Evolutionary conservation across 768 basidiomycete species (phyloP).

Genomic region (Termitomyces sp.): DNA sequence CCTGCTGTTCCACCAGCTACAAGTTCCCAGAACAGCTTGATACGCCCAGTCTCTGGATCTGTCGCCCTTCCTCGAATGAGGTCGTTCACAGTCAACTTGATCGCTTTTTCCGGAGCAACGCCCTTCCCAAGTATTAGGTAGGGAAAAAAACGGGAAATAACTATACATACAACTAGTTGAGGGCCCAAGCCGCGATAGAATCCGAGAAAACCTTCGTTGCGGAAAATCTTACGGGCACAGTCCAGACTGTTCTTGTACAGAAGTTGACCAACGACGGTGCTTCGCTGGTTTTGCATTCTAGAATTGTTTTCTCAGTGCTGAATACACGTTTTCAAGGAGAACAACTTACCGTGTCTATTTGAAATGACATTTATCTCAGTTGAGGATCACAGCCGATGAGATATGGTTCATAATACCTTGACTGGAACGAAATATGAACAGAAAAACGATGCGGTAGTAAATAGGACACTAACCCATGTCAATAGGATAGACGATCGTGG

Average conservation of each 20-base stretch:
- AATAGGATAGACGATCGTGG: conserved; percentile 97
- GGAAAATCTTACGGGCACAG: conserved; percentile 89
- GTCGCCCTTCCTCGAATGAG: conserved; percentile 76
- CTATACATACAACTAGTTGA: conserved; percentile 73
- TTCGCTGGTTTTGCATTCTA: conserved; percentile 97
- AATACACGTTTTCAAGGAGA: neutral
- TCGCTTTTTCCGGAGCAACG: conserved; percentile 95
- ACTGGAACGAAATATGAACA: conserved; percentile 36
- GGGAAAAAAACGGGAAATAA: neutral
- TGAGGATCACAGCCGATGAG: neutral
- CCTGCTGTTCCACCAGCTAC: conserved; percentile 91
- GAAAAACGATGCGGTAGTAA: neutral
- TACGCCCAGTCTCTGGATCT: conserved; percentile 95
- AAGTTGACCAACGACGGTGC: conserved; percentile 93
- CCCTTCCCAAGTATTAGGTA: conserved; percentile 44
- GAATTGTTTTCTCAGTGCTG: neutral
- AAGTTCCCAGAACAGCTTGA: conserved; percentile 87
- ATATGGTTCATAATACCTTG: conserved; percentile 47
- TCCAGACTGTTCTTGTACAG: conserved; percentile 96
- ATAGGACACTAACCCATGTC: conserved; percentile 64
- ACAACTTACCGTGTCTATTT: conserved; percentile 52
- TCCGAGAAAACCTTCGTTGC: conserved; percentile 90
- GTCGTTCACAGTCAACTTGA: conserved; percentile 97
- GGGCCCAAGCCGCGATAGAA: conserved; percentile 97
- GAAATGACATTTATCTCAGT: neutral